Base-by-base conservation (phyloP, 1,139 yeast genomes). In the Protomyces arabidopsidicola region DNA sequence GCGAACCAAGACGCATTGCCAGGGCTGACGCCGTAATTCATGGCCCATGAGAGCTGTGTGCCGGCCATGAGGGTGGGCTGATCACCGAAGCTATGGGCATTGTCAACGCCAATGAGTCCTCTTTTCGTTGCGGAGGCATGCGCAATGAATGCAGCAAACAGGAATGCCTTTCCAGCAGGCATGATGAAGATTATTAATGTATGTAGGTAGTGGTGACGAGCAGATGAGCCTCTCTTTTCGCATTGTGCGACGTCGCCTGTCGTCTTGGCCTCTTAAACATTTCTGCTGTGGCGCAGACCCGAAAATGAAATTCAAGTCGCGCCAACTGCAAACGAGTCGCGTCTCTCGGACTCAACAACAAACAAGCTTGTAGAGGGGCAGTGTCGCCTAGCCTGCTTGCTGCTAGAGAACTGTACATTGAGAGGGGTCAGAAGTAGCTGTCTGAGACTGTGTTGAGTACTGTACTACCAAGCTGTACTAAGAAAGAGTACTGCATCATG, bases 61-160 rank as follows among this genome's bases (percentile, higher is more conserved):
- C 53, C 56, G 24, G 52, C 38, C 45, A 58, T 14, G 20, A 58
- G 42, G 20, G 62, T 58, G 16, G 56, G 34, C 14, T 58, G 62
- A 22, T 58, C 62, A 18, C 56, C 56, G 27, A 39, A 16, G 20
- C 56, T 38, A 18, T 58, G 62, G 52, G 39, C 24, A 38, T 58
- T 58, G 45, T 58, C 52, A n/a, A 58, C 62, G 14, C 62, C 62
- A 18, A 58, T 52, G 35, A 58, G 55, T 9, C 62, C 62, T 8
- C 62, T 45, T 56, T 58, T 58, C 1, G 48, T 42, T 5, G 22
- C 22, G 14, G 42, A 14, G 42, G 42, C 42, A 6, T 14, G 18
- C 14, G 48, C 24, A 18, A 18, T 24, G 6, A 36, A 14, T n/a
- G 42, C 42, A 14, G 16, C 16, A n/a, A 36, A 2, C 5, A 36